Conservation (phyloP, 2,329 filamentous ascomycete genomes). For the Cryphonectria carpinicola region DNA sequence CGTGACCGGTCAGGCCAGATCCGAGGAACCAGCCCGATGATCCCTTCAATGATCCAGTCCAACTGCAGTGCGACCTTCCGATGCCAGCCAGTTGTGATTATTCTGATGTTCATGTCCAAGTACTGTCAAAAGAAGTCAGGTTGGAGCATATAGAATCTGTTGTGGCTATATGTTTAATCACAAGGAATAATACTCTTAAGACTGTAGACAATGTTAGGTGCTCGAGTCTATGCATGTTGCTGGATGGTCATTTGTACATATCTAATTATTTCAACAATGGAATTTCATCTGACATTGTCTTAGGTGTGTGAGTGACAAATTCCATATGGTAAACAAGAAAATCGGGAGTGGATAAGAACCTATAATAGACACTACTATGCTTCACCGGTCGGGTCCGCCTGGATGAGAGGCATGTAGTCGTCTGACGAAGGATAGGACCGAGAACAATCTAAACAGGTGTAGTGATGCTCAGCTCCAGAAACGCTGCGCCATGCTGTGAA, state of each 20-base stretch:
- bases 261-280: neutral
- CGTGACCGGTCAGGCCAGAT: neutral
- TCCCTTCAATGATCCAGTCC: neutral
- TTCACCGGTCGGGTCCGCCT: neutral
- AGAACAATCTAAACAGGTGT: neutral
- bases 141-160: neutral
- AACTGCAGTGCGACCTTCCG: conserved; percentile 24
- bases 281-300: neutral
- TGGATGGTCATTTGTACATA: conserved; percentile 23
- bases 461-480: conserved; percentile 5
- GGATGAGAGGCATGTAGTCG: neutral
- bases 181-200: neutral
- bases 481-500: neutral
- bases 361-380: neutral
- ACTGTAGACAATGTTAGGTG: neutral
- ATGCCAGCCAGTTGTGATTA: neutral
- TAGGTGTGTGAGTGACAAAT: neutral
- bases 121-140: neutral
- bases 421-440: neutral
- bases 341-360: neutral
- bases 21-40: neutral
- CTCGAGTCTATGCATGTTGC: neutral
- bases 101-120: neutral
- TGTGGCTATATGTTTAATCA: neutral
- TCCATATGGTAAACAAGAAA: neutral